Evolutionary conservation across 2,329 filamentous ascomycete genomes (phyloP), one percentile per base, ranked within the genome.

Genomic region (Byssochlamys sp.): DNA sequence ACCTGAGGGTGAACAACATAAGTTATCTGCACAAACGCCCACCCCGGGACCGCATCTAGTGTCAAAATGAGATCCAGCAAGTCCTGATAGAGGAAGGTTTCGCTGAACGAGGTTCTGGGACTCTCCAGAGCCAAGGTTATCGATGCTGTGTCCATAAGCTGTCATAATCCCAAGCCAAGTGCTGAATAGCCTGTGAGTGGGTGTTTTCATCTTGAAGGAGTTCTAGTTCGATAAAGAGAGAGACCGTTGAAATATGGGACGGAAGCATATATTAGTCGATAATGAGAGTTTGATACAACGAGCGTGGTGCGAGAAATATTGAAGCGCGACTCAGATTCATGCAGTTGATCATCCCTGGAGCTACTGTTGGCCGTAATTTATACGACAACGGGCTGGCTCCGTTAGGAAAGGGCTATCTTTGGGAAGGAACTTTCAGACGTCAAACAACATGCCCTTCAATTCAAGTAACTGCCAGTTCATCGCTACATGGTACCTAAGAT

Each of bases 1-100:
- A 74, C 74, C 74, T 58, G 69, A 63, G 52, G 64, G 60, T 14
- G 73, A 75, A 61, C 74, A 76, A 61, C 74, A 76, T 39, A 69
- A 68, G 14, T 66, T 66, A 45, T 67, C 61, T 10, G 66, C 59
- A 55, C 74, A 76, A 33, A 63, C 65, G 4, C 72, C 72, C 53
- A 64, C 62, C 25, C 65, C 62, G 24, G 67, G 66, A 26, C 74
- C 74, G 58, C 74, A 76, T 54, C 66, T 66, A 51, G 63, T 63
- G n/a, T 65, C 62, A 9, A 59, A 25, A 6, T 12, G 25, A n/a
- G 49, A 10, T 4, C 12, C 35, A 39, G 39, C 19, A 9, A 19
- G n/a, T 24, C 39, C 39, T 19, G 14, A 45, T n/a, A 45, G 39
- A 45, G 39, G 39, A 45, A 9, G n/a, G 9, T 45, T 45, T 14